Base-by-base conservation (phyloP, 148 eudicot genomes). In the Linanthus parryae region DNA sequence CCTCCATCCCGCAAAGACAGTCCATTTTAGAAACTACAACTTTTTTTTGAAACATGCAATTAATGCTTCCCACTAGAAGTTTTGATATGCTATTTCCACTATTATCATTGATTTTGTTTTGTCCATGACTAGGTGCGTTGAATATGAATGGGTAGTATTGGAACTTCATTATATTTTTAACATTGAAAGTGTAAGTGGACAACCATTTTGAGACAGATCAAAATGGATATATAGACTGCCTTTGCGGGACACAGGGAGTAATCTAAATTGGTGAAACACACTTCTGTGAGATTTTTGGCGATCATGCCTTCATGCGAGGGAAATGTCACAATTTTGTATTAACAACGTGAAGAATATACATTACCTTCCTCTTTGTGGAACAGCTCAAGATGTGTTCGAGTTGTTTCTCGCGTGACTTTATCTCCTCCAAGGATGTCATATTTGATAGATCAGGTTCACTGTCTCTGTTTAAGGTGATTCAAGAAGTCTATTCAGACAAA, bases 331-430 rank as follows among this genome's bases (percentile, higher is more conserved):
- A n/a, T 3, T 45, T 25, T 15, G 17, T 37, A 17, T n/a, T n/a
- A n/a, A n/a, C n/a, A n/a, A n/a, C n/a, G n/a, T n/a, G n/a, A n/a
- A n/a, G n/a, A n/a, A n/a, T n/a, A n/a, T n/a, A n/a, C n/a, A n/a
- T n/a, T 71, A 82, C 95, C 95, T 82, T 82, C 60, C 82, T 61
- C 49, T 82, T 76, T 8, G 64, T 43, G 56, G 79, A 69, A 8
- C 71, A 80, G 4, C 71, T 51, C 52, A 82, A 58, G 24, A 25
- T 61, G 73, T 58, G n/a, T 76, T 75, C 52, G 54, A 58, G 20
- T 82, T 72, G 15, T 69, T 74, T 72, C 63, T 78, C 88, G 26
- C 64, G 70, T 2, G 83, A 55, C 50, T 81, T 74, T 18, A 85
- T 58, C 42, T 81, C 94, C 23, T 60, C 71, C 46, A 72, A 9